A percentile compares a stretch with the other conserved stretches of the same genome.
Evolutionary conservation across 2,329 filamentous ascomycete genomes (phyloP).

Genomic region (Cordyceps tenuipes): DNA sequence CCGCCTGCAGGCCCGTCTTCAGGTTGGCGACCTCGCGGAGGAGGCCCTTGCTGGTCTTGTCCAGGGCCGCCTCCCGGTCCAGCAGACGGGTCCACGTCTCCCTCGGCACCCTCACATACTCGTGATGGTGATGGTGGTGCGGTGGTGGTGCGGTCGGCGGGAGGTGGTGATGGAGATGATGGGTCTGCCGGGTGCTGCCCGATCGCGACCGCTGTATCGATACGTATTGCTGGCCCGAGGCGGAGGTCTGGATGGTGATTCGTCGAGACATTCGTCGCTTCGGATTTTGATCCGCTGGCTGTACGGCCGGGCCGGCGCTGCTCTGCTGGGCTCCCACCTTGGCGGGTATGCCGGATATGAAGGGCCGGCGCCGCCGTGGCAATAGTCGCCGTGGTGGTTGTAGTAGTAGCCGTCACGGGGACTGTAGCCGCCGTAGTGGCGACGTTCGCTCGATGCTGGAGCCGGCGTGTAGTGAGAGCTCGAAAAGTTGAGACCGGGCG

Average conservation of each 20-base stretch:
- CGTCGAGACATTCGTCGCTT: slow-evolving; percentile 26
- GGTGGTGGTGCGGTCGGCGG: not conserved
- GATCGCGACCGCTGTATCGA: slow-evolving; percentile 32
- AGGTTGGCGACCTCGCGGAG: slow-evolving; percentile 25
- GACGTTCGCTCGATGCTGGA: not conserved
- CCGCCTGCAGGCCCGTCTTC: slow-evolving; percentile 26
- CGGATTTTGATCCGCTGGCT: not conserved
- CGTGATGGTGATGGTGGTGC: slow-evolving; percentile 24
- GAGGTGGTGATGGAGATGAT: slow-evolving; percentile 22
- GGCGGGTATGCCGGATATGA: slow-evolving; percentile 7
- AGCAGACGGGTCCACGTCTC: slow-evolving; percentile 30
- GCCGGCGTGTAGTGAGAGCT: not conserved
- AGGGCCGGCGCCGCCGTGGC: slow-evolving; percentile 1
- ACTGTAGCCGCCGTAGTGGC: not conserved
- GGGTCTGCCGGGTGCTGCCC: slow-evolving; percentile 18
- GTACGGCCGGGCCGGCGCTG: slow-evolving; percentile 7
- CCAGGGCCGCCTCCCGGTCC: slow-evolving; percentile 28
- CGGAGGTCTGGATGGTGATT: slow-evolving; percentile 28
- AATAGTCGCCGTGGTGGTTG: not conserved
- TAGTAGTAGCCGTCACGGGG: not conserved
- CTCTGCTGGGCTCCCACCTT: slow-evolving; percentile 14
- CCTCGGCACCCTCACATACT: slow-evolving; percentile 27
- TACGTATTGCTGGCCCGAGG: slow-evolving; percentile 29
- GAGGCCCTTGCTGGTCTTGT: slow-evolving; percentile 28
- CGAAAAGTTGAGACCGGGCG: not conserved